phyloP scores from a whole-genome alignment of 257 asterid genomes.

The Fraxinus americana region DNA sequence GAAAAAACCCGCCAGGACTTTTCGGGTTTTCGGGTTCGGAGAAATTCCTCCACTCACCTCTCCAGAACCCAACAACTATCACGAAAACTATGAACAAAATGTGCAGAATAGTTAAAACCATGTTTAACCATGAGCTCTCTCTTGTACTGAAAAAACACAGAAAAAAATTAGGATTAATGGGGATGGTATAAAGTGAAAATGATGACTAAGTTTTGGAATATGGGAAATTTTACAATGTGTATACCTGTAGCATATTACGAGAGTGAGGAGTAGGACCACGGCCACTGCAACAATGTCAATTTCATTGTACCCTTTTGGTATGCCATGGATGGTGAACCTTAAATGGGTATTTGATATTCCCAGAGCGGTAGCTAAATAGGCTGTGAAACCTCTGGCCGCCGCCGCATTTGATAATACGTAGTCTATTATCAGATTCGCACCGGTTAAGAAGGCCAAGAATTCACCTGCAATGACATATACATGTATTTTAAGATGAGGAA shows the following conservation, averaged over 20 bases:
- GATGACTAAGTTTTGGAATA: background rate
- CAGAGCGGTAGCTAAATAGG: slow-evolving; percentile 65
- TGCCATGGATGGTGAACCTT: slow-evolving; percentile 47
- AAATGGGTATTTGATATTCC: slow-evolving; percentile 55
- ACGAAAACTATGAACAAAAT: slow-evolving; percentile 71
- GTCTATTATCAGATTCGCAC: slow-evolving; percentile 77
- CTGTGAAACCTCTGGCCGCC: slow-evolving; percentile 87
- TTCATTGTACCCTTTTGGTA: slow-evolving; percentile 79
- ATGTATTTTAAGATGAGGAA: background rate
- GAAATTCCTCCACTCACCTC: slow-evolving; percentile 70
- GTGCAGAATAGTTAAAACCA: slow-evolving; percentile 73
- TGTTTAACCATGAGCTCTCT: slow-evolving; percentile 84
- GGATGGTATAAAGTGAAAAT: background rate
- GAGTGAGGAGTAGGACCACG: slow-evolving; percentile 70
- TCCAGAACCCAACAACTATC: slow-evolving; percentile 73
- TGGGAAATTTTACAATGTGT: slow-evolving; percentile 10
- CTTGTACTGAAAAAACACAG: slow-evolving; percentile 52
- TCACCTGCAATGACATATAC: slow-evolving; percentile 46
- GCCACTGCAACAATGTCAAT: slow-evolving; percentile 76
- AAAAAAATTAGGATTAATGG: background rate
- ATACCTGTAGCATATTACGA: slow-evolving; percentile 86
- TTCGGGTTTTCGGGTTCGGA: slow-evolving; percentile 53
- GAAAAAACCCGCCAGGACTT: slow-evolving; percentile 67
- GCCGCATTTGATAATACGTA: slow-evolving; percentile 96
- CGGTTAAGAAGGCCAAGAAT: slow-evolving; percentile 81